Conservation (phyloP, 345 rosid species). For the Turritis glabra region DNA sequence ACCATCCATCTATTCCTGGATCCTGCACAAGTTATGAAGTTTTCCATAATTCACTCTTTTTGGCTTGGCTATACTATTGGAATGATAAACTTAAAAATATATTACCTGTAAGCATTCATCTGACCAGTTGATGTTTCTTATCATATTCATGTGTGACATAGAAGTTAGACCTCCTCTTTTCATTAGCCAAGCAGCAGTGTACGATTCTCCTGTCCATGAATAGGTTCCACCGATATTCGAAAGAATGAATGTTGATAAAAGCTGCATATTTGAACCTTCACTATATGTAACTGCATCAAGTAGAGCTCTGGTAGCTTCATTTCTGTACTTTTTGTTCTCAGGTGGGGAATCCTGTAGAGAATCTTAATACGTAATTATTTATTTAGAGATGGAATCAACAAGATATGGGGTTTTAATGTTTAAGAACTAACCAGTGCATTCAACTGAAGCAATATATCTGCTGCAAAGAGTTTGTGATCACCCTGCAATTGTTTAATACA, state of each 20-base stretch:
- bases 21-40: slow-evolving; percentile 50
- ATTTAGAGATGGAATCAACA: not conserved
- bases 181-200: slow-evolving; percentile 81
- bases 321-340: slow-evolving; percentile 47
- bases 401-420: not conserved
- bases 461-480: slow-evolving; percentile 64
- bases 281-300: slow-evolving; percentile 51
- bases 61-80: not conserved
- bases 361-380: not conserved
- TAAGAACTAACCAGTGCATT: slow-evolving; percentile 54
- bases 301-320: slow-evolving; percentile 59
- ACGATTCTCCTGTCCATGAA: slow-evolving; percentile 85
- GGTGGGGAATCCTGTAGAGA: slow-evolving; percentile 59
- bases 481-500: slow-evolving; percentile 53
- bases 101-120: slow-evolving; percentile 73
- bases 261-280: slow-evolving; percentile 49
- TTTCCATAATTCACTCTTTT: not conserved
- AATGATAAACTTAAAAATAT: not conserved
- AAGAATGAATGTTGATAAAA: slow-evolving; percentile 60
- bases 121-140: slow-evolving; percentile 72
- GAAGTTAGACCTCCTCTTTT: slow-evolving; percentile 84
- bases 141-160: slow-evolving; percentile 62
- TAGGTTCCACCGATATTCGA: slow-evolving; percentile 91
- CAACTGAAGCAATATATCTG: slow-evolving; percentile 72
- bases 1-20: slow-evolving; percentile 64